phyloP scores from a whole-genome alignment of 257 asterid species.

The Asclepias syriaca region DNA sequence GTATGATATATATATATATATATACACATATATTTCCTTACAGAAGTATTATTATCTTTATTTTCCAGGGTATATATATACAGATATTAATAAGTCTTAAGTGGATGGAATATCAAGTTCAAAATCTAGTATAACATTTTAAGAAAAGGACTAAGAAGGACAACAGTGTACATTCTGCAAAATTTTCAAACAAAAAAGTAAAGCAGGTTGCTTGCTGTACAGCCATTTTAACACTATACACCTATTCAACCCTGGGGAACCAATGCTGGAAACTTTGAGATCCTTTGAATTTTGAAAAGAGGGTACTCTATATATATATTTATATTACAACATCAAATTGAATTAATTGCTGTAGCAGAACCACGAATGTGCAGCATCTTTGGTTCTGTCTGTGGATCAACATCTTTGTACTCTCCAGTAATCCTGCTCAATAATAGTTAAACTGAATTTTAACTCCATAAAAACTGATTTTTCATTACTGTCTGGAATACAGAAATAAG shows the following conservation, averaged over 20 bases:
- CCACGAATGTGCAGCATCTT: not conserved
- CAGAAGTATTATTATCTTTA: too few species aligned
- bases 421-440: conserved; percentile 34
- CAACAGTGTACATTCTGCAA: not conserved
- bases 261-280: not conserved
- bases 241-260: not conserved
- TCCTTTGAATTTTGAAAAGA: not conserved
- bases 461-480: not conserved
- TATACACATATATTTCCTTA: too few species aligned
- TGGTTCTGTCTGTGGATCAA: conserved; percentile 18
- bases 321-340: not conserved
- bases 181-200: not conserved
- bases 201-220: not conserved
- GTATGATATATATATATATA: too few species aligned
- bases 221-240: not conserved
- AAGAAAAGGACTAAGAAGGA: not conserved
- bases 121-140: too few species aligned
- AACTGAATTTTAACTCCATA: not conserved
- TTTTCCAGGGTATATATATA: too few species aligned
- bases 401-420: conserved; percentile 67
- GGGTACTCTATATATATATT: not conserved
- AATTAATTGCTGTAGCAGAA: not conserved
- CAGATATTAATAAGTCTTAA: too few species aligned
- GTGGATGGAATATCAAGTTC: too few species aligned
- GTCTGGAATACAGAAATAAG: not conserved